A percentile compares a stretch with the other conserved stretches of the same genome.
phyloP scores from a whole-genome alignment of 2,329 filamentous ascomycete genomes.

The Ascochyta pisi region DNA sequence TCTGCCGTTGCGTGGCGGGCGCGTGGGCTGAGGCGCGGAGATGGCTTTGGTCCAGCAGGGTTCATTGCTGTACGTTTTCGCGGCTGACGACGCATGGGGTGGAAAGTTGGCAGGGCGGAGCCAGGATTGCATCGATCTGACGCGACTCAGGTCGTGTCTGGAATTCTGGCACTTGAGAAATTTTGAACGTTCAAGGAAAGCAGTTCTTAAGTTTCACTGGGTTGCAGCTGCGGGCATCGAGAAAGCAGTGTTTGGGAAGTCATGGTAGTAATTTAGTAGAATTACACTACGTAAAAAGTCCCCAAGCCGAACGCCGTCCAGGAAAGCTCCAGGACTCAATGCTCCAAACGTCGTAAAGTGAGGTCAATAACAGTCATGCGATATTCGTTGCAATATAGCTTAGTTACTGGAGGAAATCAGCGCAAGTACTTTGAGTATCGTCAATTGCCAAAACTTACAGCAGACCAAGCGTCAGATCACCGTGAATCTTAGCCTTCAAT shows the following conservation, averaged over 20 bases:
- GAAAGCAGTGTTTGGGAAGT: not conserved
- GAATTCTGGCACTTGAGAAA: no score
- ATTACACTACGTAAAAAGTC: slow-evolving; percentile 33
- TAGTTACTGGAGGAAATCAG: slow-evolving; percentile 42
- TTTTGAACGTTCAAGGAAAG: no score
- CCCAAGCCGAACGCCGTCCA: slow-evolving; percentile 35
- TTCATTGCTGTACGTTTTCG: slow-evolving; percentile 13
- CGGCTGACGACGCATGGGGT: slow-evolving; percentile 26
- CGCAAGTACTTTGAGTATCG: not conserved
- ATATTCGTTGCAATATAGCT: slow-evolving; percentile 21
- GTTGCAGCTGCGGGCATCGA: not conserved
- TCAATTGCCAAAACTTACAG: slow-evolving; percentile 49
- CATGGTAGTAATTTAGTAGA: slow-evolving; percentile 1
- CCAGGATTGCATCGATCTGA: slow-evolving; percentile 3
- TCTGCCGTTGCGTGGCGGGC: slow-evolving; percentile 16
- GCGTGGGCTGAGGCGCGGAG: slow-evolving; percentile 10
- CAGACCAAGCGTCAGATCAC: slow-evolving; percentile 66
- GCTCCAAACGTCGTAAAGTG: slow-evolving; percentile 23
- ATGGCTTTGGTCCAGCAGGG: slow-evolving; percentile 4
- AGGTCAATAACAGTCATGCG: slow-evolving; percentile 27
- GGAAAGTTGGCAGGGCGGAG: slow-evolving; percentile 31
- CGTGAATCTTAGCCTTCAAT: slow-evolving; percentile 70
- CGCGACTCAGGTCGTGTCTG: not conserved
- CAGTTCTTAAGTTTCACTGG: no score
- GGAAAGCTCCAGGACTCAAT: slow-evolving; percentile 20